Evolutionary conservation across 1,139 yeast species (phyloP).

Genomic region (Yamadazyma atmosphaerica): DNA sequence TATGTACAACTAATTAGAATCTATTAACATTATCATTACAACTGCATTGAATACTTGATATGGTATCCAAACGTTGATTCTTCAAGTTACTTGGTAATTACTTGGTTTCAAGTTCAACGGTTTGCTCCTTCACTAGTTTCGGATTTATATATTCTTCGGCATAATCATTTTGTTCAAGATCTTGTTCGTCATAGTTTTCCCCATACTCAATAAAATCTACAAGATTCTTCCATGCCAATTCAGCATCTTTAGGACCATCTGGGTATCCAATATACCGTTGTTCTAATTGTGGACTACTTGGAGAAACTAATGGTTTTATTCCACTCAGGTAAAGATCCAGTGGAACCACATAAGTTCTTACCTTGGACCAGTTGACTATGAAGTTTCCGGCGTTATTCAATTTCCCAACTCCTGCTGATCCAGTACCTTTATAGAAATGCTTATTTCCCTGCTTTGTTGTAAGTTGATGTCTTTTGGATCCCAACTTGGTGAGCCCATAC

Average conservation of each 20-base stretch:
- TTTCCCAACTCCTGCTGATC: conserved; percentile 90
- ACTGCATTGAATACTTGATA: too few species aligned
- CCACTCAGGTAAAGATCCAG: conserved; percentile 39
- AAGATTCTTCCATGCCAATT: conserved; percentile 69
- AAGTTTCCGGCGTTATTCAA: conserved; percentile 75
- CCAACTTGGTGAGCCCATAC: conserved; percentile 75
- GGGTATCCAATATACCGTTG: conserved; percentile 69
- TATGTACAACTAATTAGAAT: too few species aligned
- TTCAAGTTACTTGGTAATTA: too few species aligned
- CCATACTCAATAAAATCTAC: conserved; percentile 79
- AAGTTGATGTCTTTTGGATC: conserved; percentile 81
- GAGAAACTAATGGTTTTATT: conserved; percentile 72
- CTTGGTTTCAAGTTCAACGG: neutral
- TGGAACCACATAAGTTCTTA: conserved; percentile 90
- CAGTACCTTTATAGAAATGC: conserved; percentile 91
- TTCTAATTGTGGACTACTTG: conserved; percentile 67
- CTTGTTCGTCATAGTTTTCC: conserved; percentile 39
- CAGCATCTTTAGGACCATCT: conserved; percentile 74
- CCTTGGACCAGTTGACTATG: conserved; percentile 78
- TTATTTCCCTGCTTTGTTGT: conserved; percentile 95
- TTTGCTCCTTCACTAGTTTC: conserved; percentile 10
- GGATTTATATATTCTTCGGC: conserved; percentile 46
- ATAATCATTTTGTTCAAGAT: conserved; percentile 37
- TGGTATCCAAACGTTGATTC: too few species aligned
- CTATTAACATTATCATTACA: too few species aligned